Evolutionary conservation across 108 stramenopile species (phyloP), one percentile per base, ranked within the genome.

Genomic region (Skeletonema costatum): DNA sequence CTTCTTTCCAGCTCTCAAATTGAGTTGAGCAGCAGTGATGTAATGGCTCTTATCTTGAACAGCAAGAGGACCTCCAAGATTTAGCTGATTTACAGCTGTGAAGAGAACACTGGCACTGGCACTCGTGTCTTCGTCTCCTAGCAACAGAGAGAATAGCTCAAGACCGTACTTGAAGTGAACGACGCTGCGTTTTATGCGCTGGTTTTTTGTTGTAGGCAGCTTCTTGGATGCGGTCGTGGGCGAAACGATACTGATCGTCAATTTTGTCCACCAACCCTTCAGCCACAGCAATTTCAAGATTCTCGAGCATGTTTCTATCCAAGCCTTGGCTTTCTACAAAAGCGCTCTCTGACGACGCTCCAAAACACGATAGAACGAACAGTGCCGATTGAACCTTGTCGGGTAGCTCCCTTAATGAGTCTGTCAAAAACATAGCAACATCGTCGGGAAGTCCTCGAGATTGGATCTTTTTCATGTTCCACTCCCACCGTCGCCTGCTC

Each of bases 1-100:
- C 31, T 51, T 81, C 14, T 81, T 67, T 2, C 80, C 80, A 31
- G 80, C 80, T 9, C n/a, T 17, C 17, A 76, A 21, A 66, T 73
- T 73, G 14, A 75, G 41, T 3, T 66, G 38, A 5, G 68, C 74
- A 5, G 70, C 36, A 7, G 5, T 12, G 5, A 13, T 25, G 8
- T 25, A 25, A 25, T 25, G 25, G 25, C 25, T 25, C 25, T 25
- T 25, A 25, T 25, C 25, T 25, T 25, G 25, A 25, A 25, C 25
- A 25, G 25, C 25, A 25, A 0, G 25, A 25, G 25, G 25, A 25
- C 25, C 25, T 25, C 25, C 25, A 25, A 25, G 25, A 25, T 25
- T 25, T 25, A 25, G 25, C 25, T 25, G 25, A 25, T 64, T 42
- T 2, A 60, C 71, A 11, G 77, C 70, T 32, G 58, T 73, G 32